Conservation (phyloP, 371 early-diverging fungal genomes). For the Zopfochytrium polystomum region DNA sequence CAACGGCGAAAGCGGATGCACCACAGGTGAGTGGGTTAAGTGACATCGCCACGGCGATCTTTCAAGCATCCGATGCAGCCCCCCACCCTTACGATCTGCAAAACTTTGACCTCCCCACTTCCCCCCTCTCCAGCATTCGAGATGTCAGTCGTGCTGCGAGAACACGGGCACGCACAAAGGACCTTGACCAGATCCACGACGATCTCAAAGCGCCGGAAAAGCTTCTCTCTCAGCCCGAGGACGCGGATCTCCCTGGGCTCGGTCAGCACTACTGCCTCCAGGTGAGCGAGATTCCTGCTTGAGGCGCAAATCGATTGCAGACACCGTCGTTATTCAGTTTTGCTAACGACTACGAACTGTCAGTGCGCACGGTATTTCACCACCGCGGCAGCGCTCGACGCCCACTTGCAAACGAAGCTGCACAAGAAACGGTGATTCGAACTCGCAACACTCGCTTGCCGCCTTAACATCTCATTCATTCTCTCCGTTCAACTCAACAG, state of each 20-base stretch:
- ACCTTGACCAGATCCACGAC: conserved; percentile 87
- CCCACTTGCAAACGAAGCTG: not conserved
- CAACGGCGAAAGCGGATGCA: conserved; percentile 2
- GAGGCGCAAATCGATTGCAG: no score
- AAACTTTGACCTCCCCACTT: no score
- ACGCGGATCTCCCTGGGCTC: conserved; percentile 84
- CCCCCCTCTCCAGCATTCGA: conserved; percentile 37
- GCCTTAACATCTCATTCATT: not conserved
- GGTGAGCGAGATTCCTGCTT: conserved; percentile 58
- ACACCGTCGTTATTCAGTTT: no score
- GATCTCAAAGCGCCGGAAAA: conserved; percentile 72
- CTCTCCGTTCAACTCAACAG: conserved; percentile 13
- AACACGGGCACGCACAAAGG: conserved; percentile 45
- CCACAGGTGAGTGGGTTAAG: no score
- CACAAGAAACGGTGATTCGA: conserved; percentile 1
- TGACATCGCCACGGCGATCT: no score
- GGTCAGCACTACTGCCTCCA: conserved; percentile 88
- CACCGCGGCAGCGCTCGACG: not conserved
- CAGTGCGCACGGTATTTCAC: not conserved
- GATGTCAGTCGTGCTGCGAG: conserved; percentile 38
- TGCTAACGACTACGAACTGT: no score
- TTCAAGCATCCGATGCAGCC: no score
- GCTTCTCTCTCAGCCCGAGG: conserved; percentile 59
- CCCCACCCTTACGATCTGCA: no score
- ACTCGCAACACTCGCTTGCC: no score